Evolutionary conservation across 805 yeast species (phyloP).

Genomic region (Yarrowia divulgata): DNA sequence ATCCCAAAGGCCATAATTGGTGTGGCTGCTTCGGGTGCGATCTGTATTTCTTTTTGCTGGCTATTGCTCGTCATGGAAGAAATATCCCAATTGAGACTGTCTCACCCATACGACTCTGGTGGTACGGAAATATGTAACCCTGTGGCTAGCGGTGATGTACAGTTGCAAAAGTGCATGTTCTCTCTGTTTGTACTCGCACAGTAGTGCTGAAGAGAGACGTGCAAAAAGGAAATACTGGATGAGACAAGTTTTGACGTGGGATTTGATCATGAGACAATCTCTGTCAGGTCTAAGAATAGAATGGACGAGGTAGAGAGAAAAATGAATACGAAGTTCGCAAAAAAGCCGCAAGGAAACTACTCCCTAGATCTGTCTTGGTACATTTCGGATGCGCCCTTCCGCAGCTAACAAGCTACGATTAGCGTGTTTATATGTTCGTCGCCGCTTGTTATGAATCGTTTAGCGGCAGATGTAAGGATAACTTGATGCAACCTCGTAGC

Average conservation of each 20-base stretch:
- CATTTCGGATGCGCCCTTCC: not conserved
- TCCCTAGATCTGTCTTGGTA: not conserved
- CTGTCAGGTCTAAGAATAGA: constrained; percentile 28
- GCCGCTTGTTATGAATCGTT: not conserved
- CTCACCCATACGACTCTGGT: constrained; percentile 10
- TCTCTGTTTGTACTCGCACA: not conserved
- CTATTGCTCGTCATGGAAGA: not conserved
- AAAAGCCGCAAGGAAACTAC: too few relatives aligned
- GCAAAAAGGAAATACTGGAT: constrained; percentile 4
- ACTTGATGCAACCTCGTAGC: not conserved
- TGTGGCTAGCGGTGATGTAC: constrained; percentile 7
- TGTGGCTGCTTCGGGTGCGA: not conserved
- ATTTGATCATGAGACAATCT: constrained; percentile 5
- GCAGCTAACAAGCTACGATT: not conserved
- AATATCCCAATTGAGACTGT: constrained; percentile 3
- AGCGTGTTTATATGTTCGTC: not conserved
- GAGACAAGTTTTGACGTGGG: not conserved
- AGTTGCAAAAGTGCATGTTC: not conserved
- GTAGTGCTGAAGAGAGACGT: too few relatives aligned
- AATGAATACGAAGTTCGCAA: not conserved
- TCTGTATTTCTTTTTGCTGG: not conserved
- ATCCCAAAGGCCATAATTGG: not conserved
- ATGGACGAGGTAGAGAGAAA: not conserved
- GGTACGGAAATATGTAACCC: not conserved
- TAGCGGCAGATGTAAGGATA: not conserved